Evolutionary conservation across 2,329 filamentous ascomycete species (phyloP), one percentile per base, ranked within the genome.

Genomic region (Cladosporium sp.): DNA sequence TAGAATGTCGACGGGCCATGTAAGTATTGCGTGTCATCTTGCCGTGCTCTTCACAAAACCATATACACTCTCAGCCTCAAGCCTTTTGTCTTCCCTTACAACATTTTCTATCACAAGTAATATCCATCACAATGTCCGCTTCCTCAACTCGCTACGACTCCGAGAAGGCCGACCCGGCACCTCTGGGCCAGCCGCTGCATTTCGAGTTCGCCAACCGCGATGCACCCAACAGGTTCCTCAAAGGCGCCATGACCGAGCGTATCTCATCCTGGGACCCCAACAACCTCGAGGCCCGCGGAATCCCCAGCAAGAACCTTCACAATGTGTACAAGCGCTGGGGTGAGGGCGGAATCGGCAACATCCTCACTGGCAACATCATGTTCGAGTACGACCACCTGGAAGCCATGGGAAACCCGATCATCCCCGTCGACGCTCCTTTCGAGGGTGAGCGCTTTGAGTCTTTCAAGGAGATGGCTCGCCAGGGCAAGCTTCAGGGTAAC

Each of bases 211-310:
- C 76, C 36, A 73, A 75, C 45, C 73, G 70, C 50, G 77, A 74
- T 1, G 82, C 82, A 1, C 76, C 75, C 36, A 86, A 86, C 62
- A 73, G 82, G n/a, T 82, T 85, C 59, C 64, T 85, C 55, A 86
- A 86, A 65, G 80, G 72, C 5, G 78, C 84, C 36, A 85, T 86
- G 83, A 79, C 78, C 2, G 84, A 87, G 62, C 71, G 76, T 7
- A 68, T 85, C 12, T 78, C 80, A 0, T 80, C 76, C 4, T 86
- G 80, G 79, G 72, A 78, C 51, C 69, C 76, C 6, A 73, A 73
- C 19, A 71, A 79, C 50, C 57, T 78, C 7, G 65, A 74, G 18
- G 71, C 71, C 3, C 74, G 83, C 36, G 77, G 78, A 19, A 67
- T 83, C 4, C 77, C 79, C 6, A 72, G 71, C 11, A 71, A 75